Conservation (phyloP, 2,329 filamentous ascomycete species). For the Tolypocladium cylindrosporum region DNA sequence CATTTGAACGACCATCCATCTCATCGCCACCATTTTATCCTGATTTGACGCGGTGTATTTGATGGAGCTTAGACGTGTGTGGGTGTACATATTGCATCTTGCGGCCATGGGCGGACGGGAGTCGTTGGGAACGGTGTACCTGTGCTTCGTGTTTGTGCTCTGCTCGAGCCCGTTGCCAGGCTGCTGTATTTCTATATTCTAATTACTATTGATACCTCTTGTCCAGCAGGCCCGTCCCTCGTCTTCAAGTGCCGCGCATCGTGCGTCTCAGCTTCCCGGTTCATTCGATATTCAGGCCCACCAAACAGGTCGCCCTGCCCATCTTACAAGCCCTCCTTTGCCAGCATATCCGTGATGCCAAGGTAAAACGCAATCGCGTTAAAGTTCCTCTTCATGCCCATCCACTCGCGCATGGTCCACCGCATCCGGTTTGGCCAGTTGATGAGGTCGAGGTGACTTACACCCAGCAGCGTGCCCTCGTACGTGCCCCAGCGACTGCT, state of each 20-base stretch:
- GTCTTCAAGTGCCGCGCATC: background rate
- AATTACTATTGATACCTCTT: conserved; percentile 12
- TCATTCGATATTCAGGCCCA: background rate
- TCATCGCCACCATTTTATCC: background rate
- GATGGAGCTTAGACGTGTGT: conserved; percentile 1
- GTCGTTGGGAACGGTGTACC: conserved; percentile 4
- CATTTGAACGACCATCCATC: background rate
- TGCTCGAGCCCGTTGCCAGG: conserved; percentile 7
- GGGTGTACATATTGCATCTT: conserved; percentile 3
- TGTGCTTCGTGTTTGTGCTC: conserved; percentile 2
- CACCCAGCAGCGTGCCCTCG: conserved; percentile 50
- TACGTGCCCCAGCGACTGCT: conserved; percentile 55
- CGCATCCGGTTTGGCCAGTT: conserved; percentile 56
- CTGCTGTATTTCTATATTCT: conserved; percentile 14
- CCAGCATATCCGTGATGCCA: conserved; percentile 59
- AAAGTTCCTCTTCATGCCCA: conserved; percentile 47
- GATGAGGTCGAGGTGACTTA: conserved; percentile 56
- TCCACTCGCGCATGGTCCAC: conserved; percentile 41
- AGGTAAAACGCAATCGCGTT: conserved; percentile 61
- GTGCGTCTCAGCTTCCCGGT: background rate
- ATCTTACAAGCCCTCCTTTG: conserved; percentile 47
- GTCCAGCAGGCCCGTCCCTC: background rate
- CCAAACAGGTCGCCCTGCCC: background rate
- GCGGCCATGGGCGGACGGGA: background rate
- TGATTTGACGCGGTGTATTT: conserved; percentile 1